Conservation (phyloP, 352 stramenopile genomes). For the Globisporangium nunn region DNA sequence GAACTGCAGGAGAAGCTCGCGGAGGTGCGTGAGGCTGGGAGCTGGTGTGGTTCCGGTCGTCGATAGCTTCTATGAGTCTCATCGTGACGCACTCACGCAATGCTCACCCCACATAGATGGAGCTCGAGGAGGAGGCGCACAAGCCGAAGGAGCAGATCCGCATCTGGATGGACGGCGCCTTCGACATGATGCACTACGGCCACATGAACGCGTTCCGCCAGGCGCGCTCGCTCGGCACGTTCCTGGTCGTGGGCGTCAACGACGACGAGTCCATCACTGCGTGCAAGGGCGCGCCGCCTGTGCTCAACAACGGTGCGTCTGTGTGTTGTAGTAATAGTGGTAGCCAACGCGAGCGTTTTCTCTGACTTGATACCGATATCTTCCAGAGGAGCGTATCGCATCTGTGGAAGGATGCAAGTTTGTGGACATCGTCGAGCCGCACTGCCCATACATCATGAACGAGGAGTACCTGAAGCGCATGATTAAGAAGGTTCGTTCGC, state of each 20-base stretch:
- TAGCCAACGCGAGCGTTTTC: no score
- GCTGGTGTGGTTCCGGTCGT: no score
- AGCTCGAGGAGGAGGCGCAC: constrained; percentile 60
- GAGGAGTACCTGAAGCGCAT: constrained; percentile 96
- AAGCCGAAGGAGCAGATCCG: constrained; percentile 87
- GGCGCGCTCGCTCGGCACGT: constrained; percentile 92
- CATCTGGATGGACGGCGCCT: constrained; percentile 99
- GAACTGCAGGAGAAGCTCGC: constrained; percentile 80
- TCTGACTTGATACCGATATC: neutral
- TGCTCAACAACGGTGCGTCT: constrained; percentile 90
- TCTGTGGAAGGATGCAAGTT: constrained; percentile 98
- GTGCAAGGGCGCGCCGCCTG: constrained; percentile 93
- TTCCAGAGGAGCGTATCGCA: constrained; percentile 88
- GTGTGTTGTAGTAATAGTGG: neutral
- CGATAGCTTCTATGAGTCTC: neutral
- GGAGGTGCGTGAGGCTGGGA: constrained; percentile 20
- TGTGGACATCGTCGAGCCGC: constrained; percentile 95
- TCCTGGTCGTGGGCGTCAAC: constrained; percentile 98
- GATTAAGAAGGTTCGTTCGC: constrained; percentile 79
- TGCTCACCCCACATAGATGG: constrained; percentile 30
- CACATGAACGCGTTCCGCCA: constrained; percentile 99
- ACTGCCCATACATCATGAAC: constrained; percentile 99
- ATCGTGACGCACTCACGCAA: neutral
- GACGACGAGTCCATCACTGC: constrained; percentile 95
- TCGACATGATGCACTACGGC: constrained; percentile 99